These are phyloP conservation scores for Hanseniaspora uvarum DNA, from an alignment of 1,139 yeast species.

Conservation along the genomic window DNA sequence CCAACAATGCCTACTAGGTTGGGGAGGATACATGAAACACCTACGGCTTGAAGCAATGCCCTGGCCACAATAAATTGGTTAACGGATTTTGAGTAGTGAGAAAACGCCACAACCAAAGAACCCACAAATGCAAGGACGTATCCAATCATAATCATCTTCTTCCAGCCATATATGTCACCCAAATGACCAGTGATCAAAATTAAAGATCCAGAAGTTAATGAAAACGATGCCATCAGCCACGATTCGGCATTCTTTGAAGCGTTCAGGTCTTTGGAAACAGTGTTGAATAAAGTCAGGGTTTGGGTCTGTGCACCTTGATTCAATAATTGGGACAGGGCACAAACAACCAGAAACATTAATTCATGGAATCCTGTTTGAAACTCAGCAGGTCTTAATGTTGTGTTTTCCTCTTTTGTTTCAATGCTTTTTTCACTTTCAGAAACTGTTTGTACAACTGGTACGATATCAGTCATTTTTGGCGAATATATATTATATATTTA, in stretches of 20 bases:
- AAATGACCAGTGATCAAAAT: constrained; percentile 43
- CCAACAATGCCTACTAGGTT: constrained; percentile 47
- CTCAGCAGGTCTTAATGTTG: background rate
- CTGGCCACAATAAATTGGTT: constrained; percentile 43
- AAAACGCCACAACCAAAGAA: constrained; percentile 42
- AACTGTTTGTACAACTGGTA: background rate
- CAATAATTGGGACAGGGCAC: constrained; percentile 35
- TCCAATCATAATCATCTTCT: constrained; percentile 37
- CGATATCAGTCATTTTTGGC: background rate
- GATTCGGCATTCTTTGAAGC: constrained; percentile 31
- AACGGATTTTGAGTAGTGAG: constrained; percentile 38
- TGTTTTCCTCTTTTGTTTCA: background rate
- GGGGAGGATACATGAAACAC: constrained; percentile 45
- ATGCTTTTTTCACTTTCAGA: background rate
- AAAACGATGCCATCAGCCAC: constrained; percentile 52
- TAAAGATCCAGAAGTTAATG: constrained; percentile 47
- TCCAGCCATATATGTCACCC: constrained; percentile 48
- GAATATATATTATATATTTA: too few relatives aligned
- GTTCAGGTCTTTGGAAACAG: constrained; percentile 25
- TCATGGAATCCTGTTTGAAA: constrained; percentile 24
- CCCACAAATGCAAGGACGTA: constrained; percentile 39
- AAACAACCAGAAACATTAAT: constrained; percentile 29
- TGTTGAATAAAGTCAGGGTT: constrained; percentile 31
- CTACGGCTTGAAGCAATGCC: constrained; percentile 44
- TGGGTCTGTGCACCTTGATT: constrained; percentile 32